Percentiles rank a stretch among this genome's conserved stretches.
Conservation (phyloP, 2,329 filamentous ascomycete species). For the Penicillium sp. region DNA sequence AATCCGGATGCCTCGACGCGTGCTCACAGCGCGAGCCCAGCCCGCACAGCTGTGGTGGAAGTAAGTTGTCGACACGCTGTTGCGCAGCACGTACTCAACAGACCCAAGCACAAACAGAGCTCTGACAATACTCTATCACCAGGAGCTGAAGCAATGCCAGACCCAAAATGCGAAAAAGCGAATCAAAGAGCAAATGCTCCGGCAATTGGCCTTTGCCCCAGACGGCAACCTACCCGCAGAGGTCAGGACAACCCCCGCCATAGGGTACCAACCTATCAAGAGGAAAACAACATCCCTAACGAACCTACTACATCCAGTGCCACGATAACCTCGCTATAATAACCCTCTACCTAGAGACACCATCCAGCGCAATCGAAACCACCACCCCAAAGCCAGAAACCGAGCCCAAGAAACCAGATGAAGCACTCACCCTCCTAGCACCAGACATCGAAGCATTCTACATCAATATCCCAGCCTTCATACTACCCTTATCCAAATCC, state of each 20-base stretch:
- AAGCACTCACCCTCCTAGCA: constrained; percentile 34
- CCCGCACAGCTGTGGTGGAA: constrained; percentile 31
- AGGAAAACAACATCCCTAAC: background rate
- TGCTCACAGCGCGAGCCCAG: constrained; percentile 31
- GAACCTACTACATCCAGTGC: constrained; percentile 22
- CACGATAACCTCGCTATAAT: constrained; percentile 39
- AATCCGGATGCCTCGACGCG: constrained; percentile 44
- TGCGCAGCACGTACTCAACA: background rate
- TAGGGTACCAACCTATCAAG: background rate
- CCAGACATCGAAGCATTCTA: constrained; percentile 41
- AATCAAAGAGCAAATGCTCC: constrained; percentile 35
- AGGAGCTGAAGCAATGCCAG: constrained; percentile 41
- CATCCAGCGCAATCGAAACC: constrained; percentile 22
- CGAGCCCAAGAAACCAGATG: constrained; percentile 15
- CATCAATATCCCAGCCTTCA: constrained; percentile 28
- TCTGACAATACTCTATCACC: constrained; percentile 1
- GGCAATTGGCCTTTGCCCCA: constrained; percentile 35
- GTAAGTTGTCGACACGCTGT: constrained; percentile 28
- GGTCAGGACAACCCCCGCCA: constrained; percentile 22
- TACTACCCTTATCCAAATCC: constrained; percentile 25
- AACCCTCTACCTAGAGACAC: constrained; percentile 39
- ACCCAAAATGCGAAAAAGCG: constrained; percentile 34
- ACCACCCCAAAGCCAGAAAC: constrained; percentile 15
- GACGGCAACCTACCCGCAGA: constrained; percentile 37
- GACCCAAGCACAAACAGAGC: background rate